Conservation (phyloP, 176 grass and related monocot genomes). For the Cymbopogon citratus region DNA sequence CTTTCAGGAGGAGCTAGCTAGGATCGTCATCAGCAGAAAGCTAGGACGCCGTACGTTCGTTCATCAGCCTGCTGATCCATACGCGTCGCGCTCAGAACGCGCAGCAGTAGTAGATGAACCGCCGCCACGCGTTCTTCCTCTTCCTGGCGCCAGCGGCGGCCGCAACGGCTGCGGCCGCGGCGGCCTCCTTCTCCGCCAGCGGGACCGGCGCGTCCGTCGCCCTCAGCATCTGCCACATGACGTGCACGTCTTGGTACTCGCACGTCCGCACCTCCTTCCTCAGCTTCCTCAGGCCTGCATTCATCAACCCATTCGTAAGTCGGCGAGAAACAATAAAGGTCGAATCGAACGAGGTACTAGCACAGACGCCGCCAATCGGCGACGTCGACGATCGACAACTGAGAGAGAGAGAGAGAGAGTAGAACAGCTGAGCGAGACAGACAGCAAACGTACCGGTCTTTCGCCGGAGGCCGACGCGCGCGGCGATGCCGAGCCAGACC, state of each 20-base stretch:
- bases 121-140: slow-evolving; percentile 42
- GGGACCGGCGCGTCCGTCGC: slow-evolving; percentile 38
- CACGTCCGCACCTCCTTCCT: slow-evolving; percentile 88
- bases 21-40: not conserved
- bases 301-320: not conserved
- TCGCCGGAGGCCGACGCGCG: slow-evolving; percentile 44
- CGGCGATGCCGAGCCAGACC: slow-evolving; percentile 51
- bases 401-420: too few relatives aligned
- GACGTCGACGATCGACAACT: not conserved
- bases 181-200: slow-evolving; percentile 38
- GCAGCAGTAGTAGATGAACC: slow-evolving; percentile 60
- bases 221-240: slow-evolving; percentile 91
- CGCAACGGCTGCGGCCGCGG: slow-evolving; percentile 26
- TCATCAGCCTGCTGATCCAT: not conserved
- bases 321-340: not conserved
- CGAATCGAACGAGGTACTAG: not conserved
- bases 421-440: too few relatives aligned
- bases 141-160: slow-evolving; percentile 35
- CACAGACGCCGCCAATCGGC: not conserved
- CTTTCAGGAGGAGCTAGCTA: not conserved
- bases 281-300: slow-evolving; percentile 64
- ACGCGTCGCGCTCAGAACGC: slow-evolving; percentile 36
- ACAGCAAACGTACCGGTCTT: slow-evolving; percentile 34
- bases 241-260: slow-evolving; percentile 78
- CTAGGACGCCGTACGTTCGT: not conserved